Evolutionary conservation across 2,329 filamentous ascomycete genomes (phyloP).

Genomic region (Macrophomina phaseolina): DNA sequence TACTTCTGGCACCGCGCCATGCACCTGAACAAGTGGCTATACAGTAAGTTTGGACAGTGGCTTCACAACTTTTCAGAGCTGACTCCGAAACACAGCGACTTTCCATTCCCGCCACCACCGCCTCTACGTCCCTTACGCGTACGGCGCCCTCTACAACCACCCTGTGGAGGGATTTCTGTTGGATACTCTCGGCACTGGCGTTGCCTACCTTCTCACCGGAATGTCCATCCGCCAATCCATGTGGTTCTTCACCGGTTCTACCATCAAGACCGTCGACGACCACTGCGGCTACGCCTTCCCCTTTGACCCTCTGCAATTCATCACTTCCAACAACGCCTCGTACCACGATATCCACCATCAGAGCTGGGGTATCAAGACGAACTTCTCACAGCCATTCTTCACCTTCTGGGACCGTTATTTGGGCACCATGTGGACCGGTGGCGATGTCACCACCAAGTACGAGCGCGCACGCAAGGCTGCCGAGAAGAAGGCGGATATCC

Average conservation of each 20-base stretch:
- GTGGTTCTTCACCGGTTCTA: constrained; percentile 86
- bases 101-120: constrained; percentile 97
- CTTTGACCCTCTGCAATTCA: constrained; percentile 89
- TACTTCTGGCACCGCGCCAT: constrained; percentile 96
- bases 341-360: constrained; percentile 99
- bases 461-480: constrained; percentile 62
- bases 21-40: constrained; percentile 97
- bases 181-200: constrained; percentile 84
- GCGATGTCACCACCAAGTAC: constrained; percentile 64
- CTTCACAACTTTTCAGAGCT: background rate
- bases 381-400: constrained; percentile 91
- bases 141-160: constrained; percentile 96
- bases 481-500: constrained; percentile 62
- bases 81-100: constrained; percentile 60
- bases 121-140: constrained; percentile 96
- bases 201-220: constrained; percentile 80
- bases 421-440: constrained; percentile 82
- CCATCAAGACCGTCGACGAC: constrained; percentile 96
- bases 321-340: constrained; percentile 92
- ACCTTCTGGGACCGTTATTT: constrained; percentile 90
- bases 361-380: constrained; percentile 98
- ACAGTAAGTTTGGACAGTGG: constrained; percentile 67
- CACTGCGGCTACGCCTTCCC: constrained; percentile 97
- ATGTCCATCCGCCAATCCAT: constrained; percentile 89
- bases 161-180: constrained; percentile 92